Base-by-base conservation (phyloP, 208 protist species). In the Wallacemonas rigidus region DNA sequence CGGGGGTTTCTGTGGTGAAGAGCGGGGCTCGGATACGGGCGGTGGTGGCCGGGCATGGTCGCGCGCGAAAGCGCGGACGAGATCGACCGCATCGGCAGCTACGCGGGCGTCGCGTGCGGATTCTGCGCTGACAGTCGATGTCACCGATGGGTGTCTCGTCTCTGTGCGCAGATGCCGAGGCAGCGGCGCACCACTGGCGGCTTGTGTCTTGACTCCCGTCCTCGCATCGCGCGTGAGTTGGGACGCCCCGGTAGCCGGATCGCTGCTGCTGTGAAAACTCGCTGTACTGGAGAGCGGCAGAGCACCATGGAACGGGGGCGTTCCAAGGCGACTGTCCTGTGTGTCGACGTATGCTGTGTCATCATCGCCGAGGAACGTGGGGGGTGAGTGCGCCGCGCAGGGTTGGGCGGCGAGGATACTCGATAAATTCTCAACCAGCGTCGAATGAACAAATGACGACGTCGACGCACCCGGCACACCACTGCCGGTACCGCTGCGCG, bases 351-450 rank as follows among this genome's bases (percentile, higher is more conserved):
- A 11, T 17, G 14, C 17, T 9, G 7, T 35, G 55, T 60, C 57
- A 6, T 48, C 60, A 48, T 65, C 60, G 40, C 14, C 60, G 43
- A 65, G 17, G 6, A 65, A 36, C 7, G 60, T 51, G 3, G 41
- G n/a, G 60, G 7, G 60, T 6, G 60, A 65, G 6, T 65, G 60
- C 17, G 60, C 60, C 3, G 60, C 60, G 60, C 41, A 65, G 40
- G 60, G 60, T 4, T 65, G 60, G 41, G 26, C 8, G 43, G 41
- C 60, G n/a, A 65, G 60, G n/a, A 65, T 65, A n/a, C 60, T 65
- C 41, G 60, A 65, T 4, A 65, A 41, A 26, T 65, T 65, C 5
- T 65, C 60, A 15, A 65, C 60, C 3, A 65, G 26, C 3, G 11
- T 65, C 40, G 60, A 65, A 1, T 65, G 40, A 38, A 65, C n/a